Conservation (phyloP, 495 filamentous ascomycete genomes). For the Penicillium pulvis region DNA sequence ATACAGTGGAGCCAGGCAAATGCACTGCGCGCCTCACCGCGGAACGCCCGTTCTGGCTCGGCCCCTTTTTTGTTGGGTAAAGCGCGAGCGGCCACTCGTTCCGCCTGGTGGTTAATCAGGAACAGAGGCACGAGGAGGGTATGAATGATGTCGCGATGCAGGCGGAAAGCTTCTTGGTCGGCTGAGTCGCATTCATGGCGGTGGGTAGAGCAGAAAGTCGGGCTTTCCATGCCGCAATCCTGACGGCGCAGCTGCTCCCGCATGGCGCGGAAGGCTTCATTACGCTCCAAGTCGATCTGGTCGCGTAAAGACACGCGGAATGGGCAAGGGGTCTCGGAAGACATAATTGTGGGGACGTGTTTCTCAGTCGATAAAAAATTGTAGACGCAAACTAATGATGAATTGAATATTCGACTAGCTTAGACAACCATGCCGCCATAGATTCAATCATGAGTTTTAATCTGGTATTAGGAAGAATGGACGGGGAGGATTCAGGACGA, state of each 20-base stretch:
- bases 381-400: slow-evolving; percentile 2
- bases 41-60: slow-evolving; percentile 61
- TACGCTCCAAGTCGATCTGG: slow-evolving; percentile 38
- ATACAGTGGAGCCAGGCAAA: slow-evolving; percentile 65
- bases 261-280: slow-evolving; percentile 47
- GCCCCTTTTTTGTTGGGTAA: slow-evolving; percentile 48
- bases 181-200: slow-evolving; percentile 37
- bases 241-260: slow-evolving; percentile 47
- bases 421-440: slow-evolving; percentile 22
- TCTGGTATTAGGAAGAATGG: neutral
- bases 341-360: slow-evolving; percentile 24
- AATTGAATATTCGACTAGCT: slow-evolving; percentile 10
- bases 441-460: slow-evolving; percentile 10
- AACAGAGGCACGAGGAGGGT: slow-evolving; percentile 60
- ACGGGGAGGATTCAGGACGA: neutral
- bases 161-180: slow-evolving; percentile 51
- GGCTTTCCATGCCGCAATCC: slow-evolving; percentile 40
- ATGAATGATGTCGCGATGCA: slow-evolving; percentile 64
- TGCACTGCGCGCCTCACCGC: slow-evolving; percentile 58
- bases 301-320: slow-evolving; percentile 49
- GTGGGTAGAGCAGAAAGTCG: slow-evolving; percentile 55
- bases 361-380: neutral
- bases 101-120: slow-evolving; percentile 56
- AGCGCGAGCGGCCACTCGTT: slow-evolving; percentile 48
- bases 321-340: slow-evolving; percentile 37